Evolutionary conservation across 2,329 filamentous ascomycete species (phyloP).

Genomic region (Ambrosiella cleistominuta): DNA sequence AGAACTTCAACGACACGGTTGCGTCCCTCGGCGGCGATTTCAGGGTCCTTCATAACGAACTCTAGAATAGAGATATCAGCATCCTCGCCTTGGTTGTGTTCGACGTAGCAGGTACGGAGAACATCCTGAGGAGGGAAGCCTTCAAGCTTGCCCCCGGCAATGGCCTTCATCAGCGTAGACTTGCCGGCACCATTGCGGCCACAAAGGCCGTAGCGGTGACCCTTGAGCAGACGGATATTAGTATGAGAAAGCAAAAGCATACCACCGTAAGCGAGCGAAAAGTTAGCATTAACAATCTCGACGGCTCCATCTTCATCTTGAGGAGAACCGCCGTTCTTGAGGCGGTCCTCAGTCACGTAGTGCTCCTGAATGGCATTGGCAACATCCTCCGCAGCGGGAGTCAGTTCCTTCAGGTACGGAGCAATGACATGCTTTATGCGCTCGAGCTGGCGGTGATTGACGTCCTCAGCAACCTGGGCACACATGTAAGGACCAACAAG

Average conservation of each 20-base stretch:
- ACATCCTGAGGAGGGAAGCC: slow-evolving; percentile 88
- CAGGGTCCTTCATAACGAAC: slow-evolving; percentile 77
- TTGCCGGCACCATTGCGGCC: slow-evolving; percentile 95
- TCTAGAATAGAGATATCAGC: slow-evolving; percentile 91
- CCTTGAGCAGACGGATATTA: slow-evolving; percentile 84
- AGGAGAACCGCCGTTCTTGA: slow-evolving; percentile 67
- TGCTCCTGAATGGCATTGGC: slow-evolving; percentile 57
- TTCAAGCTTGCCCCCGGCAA: slow-evolving; percentile 87
- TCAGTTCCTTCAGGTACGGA: slow-evolving; percentile 59
- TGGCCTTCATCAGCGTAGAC: slow-evolving; percentile 96
- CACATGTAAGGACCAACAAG: slow-evolving; percentile 56
- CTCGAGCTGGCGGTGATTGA: slow-evolving; percentile 61
- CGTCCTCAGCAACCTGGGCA: slow-evolving; percentile 72
- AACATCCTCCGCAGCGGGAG: slow-evolving; percentile 45
- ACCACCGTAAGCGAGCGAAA: slow-evolving; percentile 92
- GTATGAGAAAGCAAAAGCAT: slow-evolving; percentile 95
- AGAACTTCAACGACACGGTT: slow-evolving; percentile 74
- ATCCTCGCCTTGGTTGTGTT: slow-evolving; percentile 98
- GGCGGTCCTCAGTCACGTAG: slow-evolving; percentile 70
- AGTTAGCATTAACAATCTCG: slow-evolving; percentile 94
- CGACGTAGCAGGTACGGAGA: slow-evolving; percentile 90
- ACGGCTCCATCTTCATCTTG: slow-evolving; percentile 83
- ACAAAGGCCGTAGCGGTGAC: slow-evolving; percentile 91
- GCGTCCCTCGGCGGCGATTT: slow-evolving; percentile 58
- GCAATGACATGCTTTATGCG: slow-evolving; percentile 52